Percentiles rank a stretch among this genome's conserved stretches.
Evolutionary conservation across 768 basidiomycete genomes (phyloP).

Genomic region (Pulveroboletus sp.): DNA sequence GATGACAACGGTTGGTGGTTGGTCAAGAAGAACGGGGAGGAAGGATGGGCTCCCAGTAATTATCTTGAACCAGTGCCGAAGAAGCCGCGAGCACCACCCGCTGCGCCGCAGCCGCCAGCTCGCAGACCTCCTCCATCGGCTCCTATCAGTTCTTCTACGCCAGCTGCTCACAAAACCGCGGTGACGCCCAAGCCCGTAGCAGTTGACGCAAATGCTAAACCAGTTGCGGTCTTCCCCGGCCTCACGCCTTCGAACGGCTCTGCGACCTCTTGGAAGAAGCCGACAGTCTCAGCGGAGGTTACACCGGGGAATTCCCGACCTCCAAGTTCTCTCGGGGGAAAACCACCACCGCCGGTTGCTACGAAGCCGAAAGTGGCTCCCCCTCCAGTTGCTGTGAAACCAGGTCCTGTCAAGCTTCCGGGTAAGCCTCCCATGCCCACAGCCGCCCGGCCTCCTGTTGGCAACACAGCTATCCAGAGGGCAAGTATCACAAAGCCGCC

Average conservation of each 20-base stretch:
- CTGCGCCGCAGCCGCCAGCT: conserved; percentile 67
- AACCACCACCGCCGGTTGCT: conserved; percentile 56
- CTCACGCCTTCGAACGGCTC: conserved; percentile 66
- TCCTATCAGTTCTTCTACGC: conserved; percentile 34
- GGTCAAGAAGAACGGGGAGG: conserved; percentile 72
- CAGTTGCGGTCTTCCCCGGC: conserved; percentile 78
- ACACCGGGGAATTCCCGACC: conserved; percentile 48
- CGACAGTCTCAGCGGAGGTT: conserved; percentile 32
- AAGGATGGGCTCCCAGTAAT: conserved; percentile 95
- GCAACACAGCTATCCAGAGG: conserved; percentile 33
- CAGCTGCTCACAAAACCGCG: conserved; percentile 32
- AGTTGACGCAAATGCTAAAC: conserved; percentile 66
- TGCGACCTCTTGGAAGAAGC: conserved; percentile 70
- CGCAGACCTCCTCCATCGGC: conserved; percentile 42
- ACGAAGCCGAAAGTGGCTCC: conserved; percentile 62
- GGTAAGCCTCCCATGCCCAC: conserved; percentile 62
- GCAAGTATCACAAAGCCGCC: conserved; percentile 38
- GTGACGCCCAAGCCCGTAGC: conserved; percentile 39
- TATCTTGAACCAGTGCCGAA: conserved; percentile 81
- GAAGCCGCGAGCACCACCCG: conserved; percentile 56
- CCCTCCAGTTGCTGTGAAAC: conserved; percentile 54
- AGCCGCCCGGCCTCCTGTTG: conserved; percentile 46
- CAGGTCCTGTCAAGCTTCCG: conserved; percentile 43
- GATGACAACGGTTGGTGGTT: conserved; percentile 98
- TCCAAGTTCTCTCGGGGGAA: conserved; percentile 44